Evolutionary conservation across 208 protist genomes (phyloP), one percentile per base, ranked within the genome.

Genomic region (Acanthamoeba rhysodes): DNA sequence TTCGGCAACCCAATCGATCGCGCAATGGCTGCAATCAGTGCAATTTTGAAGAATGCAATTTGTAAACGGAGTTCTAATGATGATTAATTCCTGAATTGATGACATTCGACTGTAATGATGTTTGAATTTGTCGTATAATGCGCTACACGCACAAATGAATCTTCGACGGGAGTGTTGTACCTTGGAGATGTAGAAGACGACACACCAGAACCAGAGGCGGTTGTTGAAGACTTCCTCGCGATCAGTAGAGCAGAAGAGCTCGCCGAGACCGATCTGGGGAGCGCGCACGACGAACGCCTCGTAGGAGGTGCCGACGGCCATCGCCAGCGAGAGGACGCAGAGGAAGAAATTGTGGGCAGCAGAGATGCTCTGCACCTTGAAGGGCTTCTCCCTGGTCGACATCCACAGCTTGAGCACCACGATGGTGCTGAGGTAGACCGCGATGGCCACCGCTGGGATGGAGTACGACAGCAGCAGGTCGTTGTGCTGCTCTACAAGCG

Each of bases 111-210:
- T 41, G 2, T 45, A 2, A 45, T 45, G 41, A 45, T 45, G 41
- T 2, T 45, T 45, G 41, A 74, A 74, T 18, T 37, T 74, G 66
- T 2, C 0, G 1, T 20, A 57, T 57, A 57, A 57, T 20, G 53
- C 53, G 53, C 18, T 74, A 37, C 24, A n/a, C 66, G 12, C 10
- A 2, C 24, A 34, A 34, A n/a, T 74, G 12, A 74, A 29, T 20
- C 66, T 0, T 8, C n/a, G 12, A n/a, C 18, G 66, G 24, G 66
- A 29, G 10, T 2, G 24, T n/a, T 37, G 70, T 80, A 80, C 70
- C 70, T 88, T 88, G 41, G 80, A 88, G 80, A 88, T 16, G 45
- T 88, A 88, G 80, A 88, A 88, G 80, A 88, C 80, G n/a, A 66
- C 41, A 64, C 80, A 88, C 80, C 80, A 88, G 53, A 88, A 88